phyloP scores from a whole-genome alignment of 768 basidiomycete genomes.

The Leccinum longicurvipes region DNA sequence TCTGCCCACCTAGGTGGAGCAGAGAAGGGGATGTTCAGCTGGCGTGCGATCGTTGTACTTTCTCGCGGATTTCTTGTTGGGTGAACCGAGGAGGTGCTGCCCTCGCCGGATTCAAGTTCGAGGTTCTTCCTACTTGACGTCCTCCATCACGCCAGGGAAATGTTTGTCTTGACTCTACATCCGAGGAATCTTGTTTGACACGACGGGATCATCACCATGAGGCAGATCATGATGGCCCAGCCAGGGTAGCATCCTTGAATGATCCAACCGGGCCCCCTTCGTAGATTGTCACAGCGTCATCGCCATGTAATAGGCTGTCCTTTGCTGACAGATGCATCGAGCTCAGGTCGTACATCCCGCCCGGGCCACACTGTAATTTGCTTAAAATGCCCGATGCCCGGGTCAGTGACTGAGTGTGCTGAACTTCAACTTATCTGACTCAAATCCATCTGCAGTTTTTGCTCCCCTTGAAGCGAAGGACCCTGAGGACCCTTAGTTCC shows the following conservation, averaged over 20 bases:
- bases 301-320: constrained; percentile 40
- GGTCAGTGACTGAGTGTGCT: too few species aligned
- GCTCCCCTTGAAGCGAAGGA: too few species aligned
- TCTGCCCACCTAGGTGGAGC: constrained; percentile 66
- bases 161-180: background rate
- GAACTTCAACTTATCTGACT: too few species aligned
- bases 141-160: background rate
- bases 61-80: constrained; percentile 36
- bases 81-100: too few species aligned
- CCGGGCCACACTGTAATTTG: too few species aligned
- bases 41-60: constrained; percentile 56
- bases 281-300: constrained; percentile 41
- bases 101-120: too few species aligned
- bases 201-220: constrained; percentile 27
- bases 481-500: too few species aligned
- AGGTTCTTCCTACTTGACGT: background rate
- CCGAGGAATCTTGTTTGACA: constrained; percentile 27
- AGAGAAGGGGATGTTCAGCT: constrained; percentile 60
- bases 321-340: constrained; percentile 35
- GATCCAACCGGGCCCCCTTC: too few species aligned
- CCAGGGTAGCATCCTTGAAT: too few species aligned
- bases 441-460: too few species aligned
- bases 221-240: constrained; percentile 20
- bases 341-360: constrained; percentile 24
- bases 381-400: too few species aligned